phyloP scores from a whole-genome alignment of 495 filamentous ascomycete species.

The Pyrenula massariospora region DNA sequence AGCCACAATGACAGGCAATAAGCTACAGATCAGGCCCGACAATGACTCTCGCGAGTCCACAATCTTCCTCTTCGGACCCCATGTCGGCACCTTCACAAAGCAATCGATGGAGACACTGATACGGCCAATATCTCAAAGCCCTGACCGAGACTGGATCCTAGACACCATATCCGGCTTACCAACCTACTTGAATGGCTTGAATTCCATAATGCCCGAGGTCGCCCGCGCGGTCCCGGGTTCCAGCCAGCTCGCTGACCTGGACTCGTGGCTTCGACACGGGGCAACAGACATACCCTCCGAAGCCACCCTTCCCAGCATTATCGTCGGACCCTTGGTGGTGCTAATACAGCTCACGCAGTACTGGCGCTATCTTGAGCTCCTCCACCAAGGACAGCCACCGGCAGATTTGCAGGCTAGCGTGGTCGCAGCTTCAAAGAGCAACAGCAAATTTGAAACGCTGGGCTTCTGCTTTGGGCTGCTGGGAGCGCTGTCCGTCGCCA shows the following conservation, averaged over 20 bases:
- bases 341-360: conserved; percentile 19
- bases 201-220: conserved; percentile 4
- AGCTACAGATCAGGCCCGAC: no score
- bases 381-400: not conserved
- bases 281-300: not conserved
- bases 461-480: conserved; percentile 30
- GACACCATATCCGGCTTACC: conserved; percentile 6
- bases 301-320: conserved; percentile 12
- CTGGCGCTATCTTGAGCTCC: conserved; percentile 7
- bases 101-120: conserved; percentile 4
- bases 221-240: conserved; percentile 1
- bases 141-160: conserved; percentile 8
- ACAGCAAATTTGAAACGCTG: conserved; percentile 5
- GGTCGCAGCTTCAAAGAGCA: not conserved
- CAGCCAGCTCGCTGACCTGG: conserved; percentile 3
- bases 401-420: conserved; percentile 1
- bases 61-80: conserved; percentile 6
- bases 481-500: conserved; percentile 20
- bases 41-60: conserved; percentile 4
- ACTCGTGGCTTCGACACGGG: conserved; percentile 4
- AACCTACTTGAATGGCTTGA: conserved; percentile 4
- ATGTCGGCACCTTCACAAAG: conserved; percentile 3
- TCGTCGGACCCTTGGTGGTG: conserved; percentile 20
- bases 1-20: no score
- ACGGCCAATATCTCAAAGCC: conserved; percentile 3